A percentile compares a stretch with the other conserved stretches of the same genome.
Evolutionary conservation across 2,329 filamentous ascomycete genomes (phyloP).

Genomic region (Sporothrix dimorphospora): DNA sequence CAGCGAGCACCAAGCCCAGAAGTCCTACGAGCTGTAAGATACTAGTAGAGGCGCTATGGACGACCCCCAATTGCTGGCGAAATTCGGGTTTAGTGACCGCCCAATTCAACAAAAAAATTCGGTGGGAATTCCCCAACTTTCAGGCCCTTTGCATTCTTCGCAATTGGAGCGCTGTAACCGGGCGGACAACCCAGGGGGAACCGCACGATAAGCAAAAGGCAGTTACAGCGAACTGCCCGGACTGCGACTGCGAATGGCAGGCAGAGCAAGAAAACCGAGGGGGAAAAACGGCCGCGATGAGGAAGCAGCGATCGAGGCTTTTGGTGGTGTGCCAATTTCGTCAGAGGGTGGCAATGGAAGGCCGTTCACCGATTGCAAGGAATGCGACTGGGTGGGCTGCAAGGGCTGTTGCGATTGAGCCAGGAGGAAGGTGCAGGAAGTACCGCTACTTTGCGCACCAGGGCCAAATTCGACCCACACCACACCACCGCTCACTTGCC

Average conservation of each 20-base stretch:
- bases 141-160: neutral
- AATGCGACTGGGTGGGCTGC: neutral
- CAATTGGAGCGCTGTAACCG: slow-evolving; percentile 9
- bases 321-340: slow-evolving; percentile 5
- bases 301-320: neutral
- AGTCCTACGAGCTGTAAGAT: slow-evolving; percentile 20
- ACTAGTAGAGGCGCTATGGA: slow-evolving; percentile 6
- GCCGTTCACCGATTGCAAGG: slow-evolving; percentile 1
- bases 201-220: neutral
- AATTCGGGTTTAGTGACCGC: slow-evolving; percentile 4
- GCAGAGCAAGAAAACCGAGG: neutral
- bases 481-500: slow-evolving; percentile 4
- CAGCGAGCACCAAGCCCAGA: neutral
- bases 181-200: slow-evolving; percentile 8
- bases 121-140: slow-evolving; percentile 29
- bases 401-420: neutral
- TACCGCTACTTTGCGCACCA: slow-evolving; percentile 25
- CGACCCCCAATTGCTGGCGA: slow-evolving; percentile 12
- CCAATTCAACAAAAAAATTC: slow-evolving; percentile 30
- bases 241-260: neutral
- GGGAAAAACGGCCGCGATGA: neutral
- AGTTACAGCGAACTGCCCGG: neutral
- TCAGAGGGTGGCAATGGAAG: neutral
- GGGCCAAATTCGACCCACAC: slow-evolving; percentile 18
- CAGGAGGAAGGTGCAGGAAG: neutral